phyloP scores from a whole-genome alignment of 345 rosid species.

The Viola odorata region DNA sequence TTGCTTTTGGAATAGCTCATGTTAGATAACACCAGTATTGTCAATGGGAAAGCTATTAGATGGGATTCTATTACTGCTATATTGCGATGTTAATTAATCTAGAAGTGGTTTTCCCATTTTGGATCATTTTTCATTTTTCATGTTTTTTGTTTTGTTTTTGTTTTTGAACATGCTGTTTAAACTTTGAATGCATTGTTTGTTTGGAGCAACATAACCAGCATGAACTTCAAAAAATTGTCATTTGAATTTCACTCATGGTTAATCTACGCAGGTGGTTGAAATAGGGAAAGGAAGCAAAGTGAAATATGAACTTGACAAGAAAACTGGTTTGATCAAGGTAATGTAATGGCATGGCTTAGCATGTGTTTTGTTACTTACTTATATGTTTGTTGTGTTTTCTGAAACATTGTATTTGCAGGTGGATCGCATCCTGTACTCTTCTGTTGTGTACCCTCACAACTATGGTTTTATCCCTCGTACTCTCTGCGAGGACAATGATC shows the following conservation, averaged over 20 bases:
- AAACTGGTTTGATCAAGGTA: constrained; percentile 29
- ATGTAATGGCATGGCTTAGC: neutral
- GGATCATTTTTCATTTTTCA: too few relatives aligned
- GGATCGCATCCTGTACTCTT: constrained; percentile 32
- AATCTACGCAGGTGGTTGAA: constrained; percentile 24
- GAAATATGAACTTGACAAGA: constrained; percentile 34
- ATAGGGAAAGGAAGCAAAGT: constrained; percentile 32
- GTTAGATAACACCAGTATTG: too few relatives aligned
- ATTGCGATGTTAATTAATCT: too few relatives aligned
- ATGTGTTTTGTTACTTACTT: too few relatives aligned
- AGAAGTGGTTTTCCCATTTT: too few relatives aligned
- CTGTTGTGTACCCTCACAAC: constrained; percentile 34
- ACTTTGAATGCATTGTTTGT: too few relatives aligned
- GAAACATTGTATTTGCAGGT: constrained; percentile 14
- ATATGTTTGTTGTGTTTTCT: too few relatives aligned
- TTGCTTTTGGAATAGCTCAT: too few relatives aligned
- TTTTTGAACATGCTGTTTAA: too few relatives aligned
- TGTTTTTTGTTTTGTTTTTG: too few relatives aligned
- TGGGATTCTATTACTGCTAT: too few relatives aligned
- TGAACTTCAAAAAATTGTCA: neutral
- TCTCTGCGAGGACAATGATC: constrained; percentile 31
- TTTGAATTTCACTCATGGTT: neutral
- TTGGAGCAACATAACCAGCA: neutral
- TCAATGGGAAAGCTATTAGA: too few relatives aligned
- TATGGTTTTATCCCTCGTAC: constrained; percentile 33